Evolutionary conservation across 2,329 filamentous ascomycete genomes (phyloP).

Genomic region (Diaporthe sp.): DNA sequence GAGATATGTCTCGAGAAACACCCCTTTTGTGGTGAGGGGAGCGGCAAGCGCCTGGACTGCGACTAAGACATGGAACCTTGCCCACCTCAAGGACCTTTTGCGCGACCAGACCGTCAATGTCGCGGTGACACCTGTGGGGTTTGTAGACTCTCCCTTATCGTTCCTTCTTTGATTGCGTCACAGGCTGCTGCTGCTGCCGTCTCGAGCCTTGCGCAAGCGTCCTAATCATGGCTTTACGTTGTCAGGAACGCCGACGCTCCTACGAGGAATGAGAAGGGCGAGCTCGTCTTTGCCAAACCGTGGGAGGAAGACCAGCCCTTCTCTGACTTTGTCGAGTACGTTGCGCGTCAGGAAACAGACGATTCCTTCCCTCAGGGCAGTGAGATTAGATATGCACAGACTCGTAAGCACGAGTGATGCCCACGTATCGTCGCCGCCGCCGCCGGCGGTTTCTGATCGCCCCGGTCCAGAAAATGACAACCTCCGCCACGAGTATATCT

Average conservation of each 20-base stretch:
- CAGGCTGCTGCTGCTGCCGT: neutral
- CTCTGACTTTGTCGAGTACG: conserved; percentile 70
- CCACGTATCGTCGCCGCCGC: neutral
- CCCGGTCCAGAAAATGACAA: conserved; percentile 79
- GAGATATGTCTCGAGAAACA: conserved; percentile 80
- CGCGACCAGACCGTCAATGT: conserved; percentile 75
- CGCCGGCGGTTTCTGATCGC: conserved; percentile 22
- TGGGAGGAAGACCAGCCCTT: conserved; percentile 77
- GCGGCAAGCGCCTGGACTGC: conserved; percentile 76
- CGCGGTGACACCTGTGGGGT: conserved; percentile 82
- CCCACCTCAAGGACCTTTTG: conserved; percentile 70
- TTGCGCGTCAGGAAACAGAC: conserved; percentile 69
- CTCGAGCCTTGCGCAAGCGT: neutral
- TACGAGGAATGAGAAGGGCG: conserved; percentile 53
- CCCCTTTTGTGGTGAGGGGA: conserved; percentile 78
- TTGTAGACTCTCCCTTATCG: conserved; percentile 47
- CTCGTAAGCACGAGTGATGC: conserved; percentile 63
- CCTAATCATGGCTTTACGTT: conserved; percentile 26
- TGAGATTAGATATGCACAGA: conserved; percentile 81
- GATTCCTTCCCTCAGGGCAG: conserved; percentile 45
- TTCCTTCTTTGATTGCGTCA: neutral
- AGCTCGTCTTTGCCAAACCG: conserved; percentile 77
- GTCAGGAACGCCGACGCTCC: conserved; percentile 66
- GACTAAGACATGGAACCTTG: conserved; percentile 71
- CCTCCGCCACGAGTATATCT: conserved; percentile 77